phyloP scores from a whole-genome alignment of 2,329 filamentous ascomycete genomes.

The Pseudogymnoascus sp. region DNA sequence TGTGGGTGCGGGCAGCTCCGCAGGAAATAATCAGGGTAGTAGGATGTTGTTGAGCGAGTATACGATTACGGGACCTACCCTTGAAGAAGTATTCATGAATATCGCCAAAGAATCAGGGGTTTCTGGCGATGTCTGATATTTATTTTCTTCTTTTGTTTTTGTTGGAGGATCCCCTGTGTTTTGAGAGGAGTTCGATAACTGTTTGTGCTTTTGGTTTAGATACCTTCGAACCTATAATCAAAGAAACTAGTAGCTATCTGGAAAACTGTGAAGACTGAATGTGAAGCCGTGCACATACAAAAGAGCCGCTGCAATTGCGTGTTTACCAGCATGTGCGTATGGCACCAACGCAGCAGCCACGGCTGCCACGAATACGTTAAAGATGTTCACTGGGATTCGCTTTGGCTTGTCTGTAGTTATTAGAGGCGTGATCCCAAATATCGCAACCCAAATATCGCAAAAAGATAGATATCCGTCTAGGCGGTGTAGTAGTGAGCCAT shows the following conservation, averaged over 20 bases:
- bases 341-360: too few species aligned
- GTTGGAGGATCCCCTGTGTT: background rate
- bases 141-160: background rate
- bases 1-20: slow-evolving; percentile 13
- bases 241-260: background rate
- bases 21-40: background rate
- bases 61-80: slow-evolving; percentile 22
- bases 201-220: background rate
- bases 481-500: too few species aligned
- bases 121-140: slow-evolving; percentile 9
- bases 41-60: slow-evolving; percentile 19
- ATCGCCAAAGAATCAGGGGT: slow-evolving; percentile 21
- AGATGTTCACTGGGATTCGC: too few species aligned
- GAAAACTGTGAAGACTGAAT: background rate
- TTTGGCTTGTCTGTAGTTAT: too few species aligned
- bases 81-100: slow-evolving; percentile 27
- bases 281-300: background rate
- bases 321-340: too few species aligned
- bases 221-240: background rate
- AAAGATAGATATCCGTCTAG: too few species aligned
- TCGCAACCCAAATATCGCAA: too few species aligned
- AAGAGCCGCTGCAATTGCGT: background rate
- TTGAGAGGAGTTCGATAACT: background rate
- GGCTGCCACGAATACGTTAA: too few species aligned
- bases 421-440: too few species aligned